phyloP scores from a whole-genome alignment of 2,329 filamentous ascomycete genomes.

The Whalleya microplaca region DNA sequence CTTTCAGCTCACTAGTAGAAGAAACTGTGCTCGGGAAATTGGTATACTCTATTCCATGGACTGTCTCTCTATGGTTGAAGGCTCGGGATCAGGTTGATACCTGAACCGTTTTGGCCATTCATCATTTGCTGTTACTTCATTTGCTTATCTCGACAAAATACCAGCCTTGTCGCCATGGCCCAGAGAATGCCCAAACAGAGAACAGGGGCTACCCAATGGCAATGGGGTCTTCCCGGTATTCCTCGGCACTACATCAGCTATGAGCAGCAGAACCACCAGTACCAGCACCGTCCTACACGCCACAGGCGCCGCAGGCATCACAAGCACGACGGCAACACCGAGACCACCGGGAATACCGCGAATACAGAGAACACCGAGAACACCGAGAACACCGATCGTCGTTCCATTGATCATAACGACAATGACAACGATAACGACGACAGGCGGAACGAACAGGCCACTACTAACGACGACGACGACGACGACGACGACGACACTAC shows the following conservation, averaged over 20 bases:
- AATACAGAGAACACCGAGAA: no score
- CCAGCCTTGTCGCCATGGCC: not conserved
- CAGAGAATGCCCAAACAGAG: not conserved
- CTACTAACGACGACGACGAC: not conserved
- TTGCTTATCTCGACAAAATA: no score
- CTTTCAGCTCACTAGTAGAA: not conserved
- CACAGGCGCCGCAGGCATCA: not conserved
- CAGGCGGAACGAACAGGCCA: not conserved
- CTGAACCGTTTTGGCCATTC: not conserved
- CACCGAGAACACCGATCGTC: not conserved
- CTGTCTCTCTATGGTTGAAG: not conserved
- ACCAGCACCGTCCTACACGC: no score
- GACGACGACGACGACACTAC: not conserved
- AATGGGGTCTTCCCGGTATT: not conserved
- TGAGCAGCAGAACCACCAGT: no score
- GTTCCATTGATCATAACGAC: not conserved
- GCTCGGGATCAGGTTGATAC: not conserved
- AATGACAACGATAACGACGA: not conserved
- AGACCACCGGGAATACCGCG: no score
- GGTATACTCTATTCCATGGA: not conserved
- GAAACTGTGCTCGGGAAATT: not conserved
- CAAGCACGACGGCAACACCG: not conserved
- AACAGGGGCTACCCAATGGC: not conserved
- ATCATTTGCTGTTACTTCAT: not conserved
- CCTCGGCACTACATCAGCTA: not conserved